A percentile compares a stretch with the other conserved stretches of the same genome.
phyloP scores from a whole-genome alignment of 1,284 basidiomycete genomes.

The Tilletia indica region DNA sequence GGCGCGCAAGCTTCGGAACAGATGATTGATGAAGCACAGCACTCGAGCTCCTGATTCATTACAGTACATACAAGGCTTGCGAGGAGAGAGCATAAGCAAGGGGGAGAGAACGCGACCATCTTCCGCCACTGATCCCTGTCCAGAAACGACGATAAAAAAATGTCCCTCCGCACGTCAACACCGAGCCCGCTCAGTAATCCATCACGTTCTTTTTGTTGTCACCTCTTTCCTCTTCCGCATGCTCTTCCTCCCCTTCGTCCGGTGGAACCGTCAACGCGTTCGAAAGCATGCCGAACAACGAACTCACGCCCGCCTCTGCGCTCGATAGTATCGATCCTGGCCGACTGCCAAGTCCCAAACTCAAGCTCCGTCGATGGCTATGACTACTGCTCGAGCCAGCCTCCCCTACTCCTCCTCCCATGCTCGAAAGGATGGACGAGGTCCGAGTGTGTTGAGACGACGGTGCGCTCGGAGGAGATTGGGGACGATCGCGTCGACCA shows the following conservation, averaged over 20 bases:
- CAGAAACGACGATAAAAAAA: too few species aligned
- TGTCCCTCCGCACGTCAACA: too few species aligned
- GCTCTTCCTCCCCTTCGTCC: not conserved
- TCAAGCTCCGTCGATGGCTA: not conserved
- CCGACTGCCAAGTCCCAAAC: not conserved
- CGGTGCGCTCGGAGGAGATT: not conserved
- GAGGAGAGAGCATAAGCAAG: too few species aligned
- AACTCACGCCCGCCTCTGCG: slow-evolving; percentile 3
- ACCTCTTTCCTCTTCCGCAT: not conserved
- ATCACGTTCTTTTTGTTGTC: too few species aligned
- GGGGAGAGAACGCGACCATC: too few species aligned
- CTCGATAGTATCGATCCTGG: slow-evolving; percentile 10
- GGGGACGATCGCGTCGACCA: not conserved
- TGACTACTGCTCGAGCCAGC: not conserved
- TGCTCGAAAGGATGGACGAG: not conserved
- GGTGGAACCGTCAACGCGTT: slow-evolving; percentile 13
- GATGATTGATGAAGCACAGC: too few species aligned
- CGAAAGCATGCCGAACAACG: slow-evolving; percentile 13
- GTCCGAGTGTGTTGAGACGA: not conserved
- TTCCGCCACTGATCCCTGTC: too few species aligned
- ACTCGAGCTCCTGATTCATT: too few species aligned
- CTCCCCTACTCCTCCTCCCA: not conserved
- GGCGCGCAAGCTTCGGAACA: too few species aligned
- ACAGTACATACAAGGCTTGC: too few species aligned
- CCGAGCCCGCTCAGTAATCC: too few species aligned